Percentiles rank a stretch among this genome's conserved stretches.
Conservation (phyloP, 164 flowering plant species). For the Berberis vulgaris region DNA sequence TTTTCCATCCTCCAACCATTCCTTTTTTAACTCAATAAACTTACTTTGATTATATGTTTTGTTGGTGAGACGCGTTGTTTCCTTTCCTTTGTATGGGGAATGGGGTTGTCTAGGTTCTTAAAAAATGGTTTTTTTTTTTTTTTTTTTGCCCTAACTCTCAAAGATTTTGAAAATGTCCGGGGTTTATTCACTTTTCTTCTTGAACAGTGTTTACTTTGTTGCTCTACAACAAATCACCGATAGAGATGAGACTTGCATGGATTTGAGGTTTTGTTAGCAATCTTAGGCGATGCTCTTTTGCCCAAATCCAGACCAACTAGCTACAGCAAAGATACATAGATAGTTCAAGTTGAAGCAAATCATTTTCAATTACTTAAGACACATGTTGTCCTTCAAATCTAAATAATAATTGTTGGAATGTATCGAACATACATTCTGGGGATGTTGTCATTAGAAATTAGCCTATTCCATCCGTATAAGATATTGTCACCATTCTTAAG, state of each 20-base stretch:
- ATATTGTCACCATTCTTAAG: background rate
- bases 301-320: conserved; percentile 24
- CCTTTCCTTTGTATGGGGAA: conserved; percentile 4
- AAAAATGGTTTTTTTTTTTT: conserved; percentile 7
- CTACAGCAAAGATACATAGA: conserved; percentile 12
- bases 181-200: conserved; percentile 13
- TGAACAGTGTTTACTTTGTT: conserved; percentile 23
- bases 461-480: background rate
- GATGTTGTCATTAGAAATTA: background rate
- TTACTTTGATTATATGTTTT: background rate
- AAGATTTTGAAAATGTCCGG: conserved; percentile 14
- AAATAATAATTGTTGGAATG: no score
- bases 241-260: conserved; percentile 1
- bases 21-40: background rate
- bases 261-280: conserved; percentile 9
- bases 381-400: background rate
- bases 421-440: background rate
- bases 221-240: background rate
- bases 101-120: background rate
- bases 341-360: background rate
- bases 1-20: background rate
- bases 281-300: conserved; percentile 23
- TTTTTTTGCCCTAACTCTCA: conserved; percentile 14
- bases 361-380: background rate
- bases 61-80: background rate